Base-by-base conservation (phyloP, 2,329 filamentous ascomycete species). In the Stromatinia cepivora region DNA sequence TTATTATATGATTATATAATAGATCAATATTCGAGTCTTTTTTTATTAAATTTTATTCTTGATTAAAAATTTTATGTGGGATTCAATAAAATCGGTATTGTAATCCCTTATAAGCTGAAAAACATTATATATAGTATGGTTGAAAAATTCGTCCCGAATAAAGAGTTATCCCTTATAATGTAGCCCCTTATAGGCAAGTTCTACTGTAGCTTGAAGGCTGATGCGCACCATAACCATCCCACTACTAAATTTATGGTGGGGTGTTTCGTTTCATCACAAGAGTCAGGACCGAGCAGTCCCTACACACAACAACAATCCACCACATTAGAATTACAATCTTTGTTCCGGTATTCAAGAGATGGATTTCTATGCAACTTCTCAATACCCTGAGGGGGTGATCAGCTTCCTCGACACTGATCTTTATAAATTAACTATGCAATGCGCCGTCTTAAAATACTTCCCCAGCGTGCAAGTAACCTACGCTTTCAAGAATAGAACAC, bases 391-490 rank as follows among this genome's bases (percentile, higher is more conserved):
- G 81, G 92, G 92, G 65, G 88, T 94, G 78, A 91, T 89, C 77
- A 94, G 92, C 77, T 90, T 95, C 78, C 84, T 95, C 67, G 92
- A 95, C 78, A 94, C 91, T 22, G 88, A 90, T 75, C 78, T 99
- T 71, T 99, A 79, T 72, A 99, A 99, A 81, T 82, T 99, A 81
- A 99, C 95, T 28, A 99, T 99, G 95, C 95, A 99, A 90, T 97
- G 92, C 79, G 93, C 93, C 71, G 90, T 98, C 73, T 86, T 96
- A 75, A 96, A 96, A 81, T 96, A 94, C 83, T 98, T 97, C 80
- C 90, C 90, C 46, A 85, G 94, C 70, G 83, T 88, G 76, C 87
- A 90, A 57, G 95, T 98, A 70, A 93, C 92, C 3, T 99, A 98
- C 78, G 88, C 91, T 70, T 97, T 96, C 82, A 98, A 93, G 65